A percentile compares a stretch with the other conserved stretches of the same genome.
These are phyloP conservation scores for Mortierella sp. DNA, from an alignment of 371 early-diverging fungal genomes.

Conservation along the genomic window DNA sequence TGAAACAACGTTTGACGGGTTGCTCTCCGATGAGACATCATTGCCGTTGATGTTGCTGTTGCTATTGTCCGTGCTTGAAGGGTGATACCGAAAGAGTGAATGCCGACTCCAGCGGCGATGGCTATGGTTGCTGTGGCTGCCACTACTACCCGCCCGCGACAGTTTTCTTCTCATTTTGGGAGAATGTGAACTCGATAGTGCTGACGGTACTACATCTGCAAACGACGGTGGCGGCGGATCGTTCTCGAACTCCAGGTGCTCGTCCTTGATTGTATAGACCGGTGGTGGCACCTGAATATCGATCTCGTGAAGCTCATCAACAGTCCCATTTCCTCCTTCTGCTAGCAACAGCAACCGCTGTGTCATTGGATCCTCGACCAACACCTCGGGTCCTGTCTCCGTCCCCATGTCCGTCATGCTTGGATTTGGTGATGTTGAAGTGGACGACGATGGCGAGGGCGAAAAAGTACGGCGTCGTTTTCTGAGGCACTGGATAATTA, in stretches of 20 bases:
- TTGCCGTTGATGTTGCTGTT: background rate
- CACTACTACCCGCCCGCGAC: background rate
- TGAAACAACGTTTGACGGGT: background rate
- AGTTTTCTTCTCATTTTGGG: background rate
- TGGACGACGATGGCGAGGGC: background rate
- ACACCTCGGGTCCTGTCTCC: slow-evolving; percentile 3
- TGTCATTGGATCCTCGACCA: slow-evolving; percentile 32
- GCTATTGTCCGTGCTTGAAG: background rate
- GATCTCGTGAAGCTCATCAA: background rate
- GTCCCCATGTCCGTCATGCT: background rate
- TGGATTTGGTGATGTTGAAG: background rate
- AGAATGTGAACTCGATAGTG: background rate
- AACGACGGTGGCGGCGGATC: slow-evolving; percentile 31
- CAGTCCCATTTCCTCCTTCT: background rate
- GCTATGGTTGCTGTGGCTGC: background rate
- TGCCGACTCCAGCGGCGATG: background rate
- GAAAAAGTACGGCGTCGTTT: background rate
- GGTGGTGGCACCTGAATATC: slow-evolving; percentile 17
- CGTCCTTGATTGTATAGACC: slow-evolving; percentile 21
- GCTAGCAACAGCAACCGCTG: slow-evolving; percentile 7
- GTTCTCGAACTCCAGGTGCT: slow-evolving; percentile 30
- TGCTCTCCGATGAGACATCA: background rate
- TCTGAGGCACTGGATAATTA: background rate
- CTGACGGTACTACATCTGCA: background rate
- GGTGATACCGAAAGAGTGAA: background rate